Percentiles rank a stretch among this genome's conserved stretches.
phyloP scores from a whole-genome alignment of 108 stramenopile species.

The Cylindrotheca fusiformis region DNA sequence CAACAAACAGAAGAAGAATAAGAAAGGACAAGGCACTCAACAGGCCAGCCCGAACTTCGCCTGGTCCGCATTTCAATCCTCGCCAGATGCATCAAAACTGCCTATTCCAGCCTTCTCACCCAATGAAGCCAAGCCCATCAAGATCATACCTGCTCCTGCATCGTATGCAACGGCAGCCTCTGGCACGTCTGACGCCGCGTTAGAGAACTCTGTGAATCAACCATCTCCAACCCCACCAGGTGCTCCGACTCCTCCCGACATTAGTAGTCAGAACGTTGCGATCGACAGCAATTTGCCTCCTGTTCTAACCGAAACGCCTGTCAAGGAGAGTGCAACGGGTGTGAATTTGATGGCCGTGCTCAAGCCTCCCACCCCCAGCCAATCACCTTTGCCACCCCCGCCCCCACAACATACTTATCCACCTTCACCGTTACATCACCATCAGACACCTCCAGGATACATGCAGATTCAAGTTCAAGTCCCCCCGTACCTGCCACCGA shows the following conservation, averaged over 20 bases:
- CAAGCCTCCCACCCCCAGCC: conserved; percentile 1
- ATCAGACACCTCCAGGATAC: conserved; percentile 34
- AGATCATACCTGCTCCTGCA: neutral
- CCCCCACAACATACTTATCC: neutral
- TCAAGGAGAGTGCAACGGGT: conserved; percentile 19
- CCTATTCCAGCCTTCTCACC: conserved; percentile 61
- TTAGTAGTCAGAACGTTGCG: too few relatives aligned
- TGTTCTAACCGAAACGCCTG: neutral
- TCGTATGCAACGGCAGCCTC: neutral
- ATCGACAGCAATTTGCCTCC: too few relatives aligned
- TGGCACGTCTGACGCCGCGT: too few relatives aligned
- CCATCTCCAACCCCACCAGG: neutral
- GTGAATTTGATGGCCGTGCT: conserved; percentile 37
- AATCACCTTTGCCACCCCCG: neutral
- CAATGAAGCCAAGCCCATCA: conserved; percentile 14
- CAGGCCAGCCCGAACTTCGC: conserved; percentile 46
- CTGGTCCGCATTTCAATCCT: conserved; percentile 83
- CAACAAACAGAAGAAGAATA: conserved; percentile 23
- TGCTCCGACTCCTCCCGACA: neutral
- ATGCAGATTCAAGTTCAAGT: conserved; percentile 65
- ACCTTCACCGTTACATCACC: conserved; percentile 7
- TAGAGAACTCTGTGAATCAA: neutral
- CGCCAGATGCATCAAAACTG: conserved; percentile 72
- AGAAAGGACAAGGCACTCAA: conserved; percentile 19
- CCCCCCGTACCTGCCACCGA: conserved; percentile 45